These are phyloP conservation scores for Hanseniaspora jakobsenii DNA, from an alignment of 805 yeast species.

Conservation along the genomic window DNA sequence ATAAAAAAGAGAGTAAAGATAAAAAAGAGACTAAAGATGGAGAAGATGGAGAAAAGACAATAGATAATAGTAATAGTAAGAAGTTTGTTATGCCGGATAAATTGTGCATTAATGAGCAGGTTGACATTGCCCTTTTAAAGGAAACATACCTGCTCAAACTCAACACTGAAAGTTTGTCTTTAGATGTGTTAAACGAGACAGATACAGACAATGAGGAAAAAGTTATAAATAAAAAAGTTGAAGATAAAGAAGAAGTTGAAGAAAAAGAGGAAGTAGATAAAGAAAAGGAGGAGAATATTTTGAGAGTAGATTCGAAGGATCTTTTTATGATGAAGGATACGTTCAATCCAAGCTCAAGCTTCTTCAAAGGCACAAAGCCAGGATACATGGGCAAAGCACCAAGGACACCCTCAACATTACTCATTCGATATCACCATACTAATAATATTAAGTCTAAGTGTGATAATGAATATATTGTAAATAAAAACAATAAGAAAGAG, in stretches of 20 bases:
- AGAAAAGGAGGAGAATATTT: neutral
- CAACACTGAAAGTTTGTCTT: no score
- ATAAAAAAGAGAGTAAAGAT: neutral
- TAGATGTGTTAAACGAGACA: no score
- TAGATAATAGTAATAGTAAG: no score
- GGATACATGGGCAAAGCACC: constrained; percentile 8
- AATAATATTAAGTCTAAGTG: no score
- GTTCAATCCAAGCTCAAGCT: constrained; percentile 1
- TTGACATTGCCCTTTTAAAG: no score
- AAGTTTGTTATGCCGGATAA: no score
- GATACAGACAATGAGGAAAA: no score
- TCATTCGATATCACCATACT: constrained; percentile 4
- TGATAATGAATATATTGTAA: neutral
- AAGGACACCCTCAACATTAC: neutral
- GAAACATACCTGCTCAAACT: no score
- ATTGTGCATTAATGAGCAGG: no score
- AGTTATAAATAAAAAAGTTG: neutral
- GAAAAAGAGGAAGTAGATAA: neutral
- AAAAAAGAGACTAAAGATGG: neutral
- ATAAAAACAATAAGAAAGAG: no score
- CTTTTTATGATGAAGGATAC: constrained; percentile 5
- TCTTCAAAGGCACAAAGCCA: constrained; percentile 6
- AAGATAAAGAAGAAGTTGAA: neutral
- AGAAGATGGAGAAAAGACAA: no score
- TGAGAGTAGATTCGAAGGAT: neutral